Base-by-base conservation (phyloP, 306 rosid species). In the Sophora flavescens region DNA sequence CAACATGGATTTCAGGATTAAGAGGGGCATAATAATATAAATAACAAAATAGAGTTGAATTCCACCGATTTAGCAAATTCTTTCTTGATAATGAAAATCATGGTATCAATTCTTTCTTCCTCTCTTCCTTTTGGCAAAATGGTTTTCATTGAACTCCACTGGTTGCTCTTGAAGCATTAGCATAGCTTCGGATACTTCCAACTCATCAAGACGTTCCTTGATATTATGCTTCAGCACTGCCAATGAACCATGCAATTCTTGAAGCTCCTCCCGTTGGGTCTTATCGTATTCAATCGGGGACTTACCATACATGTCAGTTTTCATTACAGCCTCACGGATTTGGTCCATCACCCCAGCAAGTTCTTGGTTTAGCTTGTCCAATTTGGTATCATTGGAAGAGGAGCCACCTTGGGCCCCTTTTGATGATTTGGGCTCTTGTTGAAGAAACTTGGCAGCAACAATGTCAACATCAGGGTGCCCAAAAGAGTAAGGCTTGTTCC, bases 401-500 rank as follows among this genome's bases (percentile, higher is more conserved):
- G 47, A 0, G 64, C 82, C 48, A 63, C 68, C 2, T 76, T 70
- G 33, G 59, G 4, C 26, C 6, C 6, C 13, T 6, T n/a, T 4
- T 15, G 35, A 10, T 15, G 35, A 10, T 10, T 9, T 64, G 0
- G 86, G 73, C 56, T 80, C 85, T 17, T 56, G 35, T 42, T 75
- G 36, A 0, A 83, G 69, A 77, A 62, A 86, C 18, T 85, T 70
- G 1, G 80, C 77, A 0, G 81, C 58, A 3, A 89, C 76, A 1
- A 57, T 5, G 8, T 87, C 81, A 6, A 87, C 89, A 1, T 83
- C 15, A 0, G 90, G 91, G 59, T 89, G 91, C 39, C 91, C 94
- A 6, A 87, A 87, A 39, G 94, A 89, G 82, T 81, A 89, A 4
- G 86, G 90, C 63, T 82, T 89, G 67, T 63, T 75, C 0, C 89